Evolutionary conservation across 345 rosid species (phyloP), one percentile per base, ranked within the genome.

Genomic region (Murraya paniculata): DNA sequence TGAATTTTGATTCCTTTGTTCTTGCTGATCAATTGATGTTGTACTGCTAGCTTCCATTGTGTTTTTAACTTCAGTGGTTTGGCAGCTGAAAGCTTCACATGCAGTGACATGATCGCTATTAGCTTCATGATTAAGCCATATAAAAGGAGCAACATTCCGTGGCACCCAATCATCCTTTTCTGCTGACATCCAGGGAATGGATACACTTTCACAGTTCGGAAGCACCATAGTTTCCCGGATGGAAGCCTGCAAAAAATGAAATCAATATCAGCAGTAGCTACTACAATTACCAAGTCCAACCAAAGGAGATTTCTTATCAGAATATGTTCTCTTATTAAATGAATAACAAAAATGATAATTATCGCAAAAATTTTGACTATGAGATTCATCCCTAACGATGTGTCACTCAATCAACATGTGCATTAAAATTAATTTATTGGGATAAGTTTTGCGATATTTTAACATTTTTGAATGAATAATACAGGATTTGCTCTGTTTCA

Each of bases 161-260:
- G 90, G 88, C 28, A 90, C 89, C 98, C 99, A 96, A 81, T 96
- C 98, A 78, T 96, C 85, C 80, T 92, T 91, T 71, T 96, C 98
- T 6, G 97, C 94, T 78, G 87, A 75, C 98, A 96, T 96, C 88
- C 92, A 89, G 13, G 98, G 95, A 84, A 96, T 83, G 80, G 89
- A 84, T 70, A 89, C 21, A 66, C 89, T 88, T 83, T 92, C 97
- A 72, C 91, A 87, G 82, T 96, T 96, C n/a, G 99, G 99, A 67
- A 91, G 97, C 58, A 96, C 99, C 91, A 96, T 68, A 10, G 89
- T 86, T 53, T 92, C 99, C 41, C 87, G 84, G 69, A 96, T 90
- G 1, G 87, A 80, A 8, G 85, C 85, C 99, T 96, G 87, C 79
- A 79, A 19, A 74, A 65, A 85, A 67, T 33, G 64, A 80, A 64